Conservation (phyloP, 2,329 filamentous ascomycete genomes). For the Huntiella decipiens region DNA sequence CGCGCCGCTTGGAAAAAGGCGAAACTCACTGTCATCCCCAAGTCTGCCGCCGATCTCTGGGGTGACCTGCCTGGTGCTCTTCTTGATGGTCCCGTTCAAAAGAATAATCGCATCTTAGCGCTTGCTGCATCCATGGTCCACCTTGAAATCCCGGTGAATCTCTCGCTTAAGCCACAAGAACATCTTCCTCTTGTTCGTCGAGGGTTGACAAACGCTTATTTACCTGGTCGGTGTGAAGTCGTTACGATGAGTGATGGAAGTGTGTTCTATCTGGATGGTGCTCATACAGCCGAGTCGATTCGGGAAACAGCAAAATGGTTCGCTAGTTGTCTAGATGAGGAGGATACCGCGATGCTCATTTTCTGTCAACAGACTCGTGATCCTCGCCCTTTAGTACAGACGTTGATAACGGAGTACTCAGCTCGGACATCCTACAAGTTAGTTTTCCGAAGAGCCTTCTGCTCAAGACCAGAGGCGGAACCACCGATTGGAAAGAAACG, state of each 20-base stretch:
- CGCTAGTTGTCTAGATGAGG: constrained; percentile 24
- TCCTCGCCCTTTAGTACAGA: constrained; percentile 42
- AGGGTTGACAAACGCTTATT: constrained; percentile 46
- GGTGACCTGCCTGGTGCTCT: constrained; percentile 21
- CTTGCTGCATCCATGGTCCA: constrained; percentile 37
- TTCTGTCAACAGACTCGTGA: constrained; percentile 91
- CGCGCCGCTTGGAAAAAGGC: constrained; percentile 39
- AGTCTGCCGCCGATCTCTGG: constrained; percentile 22
- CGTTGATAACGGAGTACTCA: constrained; percentile 38
- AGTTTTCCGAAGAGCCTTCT: constrained; percentile 55
- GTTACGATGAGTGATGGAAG: constrained; percentile 28
- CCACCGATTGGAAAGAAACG: constrained; percentile 18
- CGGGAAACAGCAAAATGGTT: constrained; percentile 64
- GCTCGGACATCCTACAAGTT: constrained; percentile 19
- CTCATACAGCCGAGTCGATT: constrained; percentile 73
- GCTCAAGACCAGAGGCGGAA: constrained; percentile 48
- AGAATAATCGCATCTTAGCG: constrained; percentile 39
- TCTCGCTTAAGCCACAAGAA: neutral
- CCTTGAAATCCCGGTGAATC: constrained; percentile 20
- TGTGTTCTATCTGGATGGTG: constrained; percentile 71
- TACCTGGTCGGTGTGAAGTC: constrained; percentile 63
- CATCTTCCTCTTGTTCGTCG: constrained; percentile 29
- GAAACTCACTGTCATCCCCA: constrained; percentile 23
- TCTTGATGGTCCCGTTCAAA: constrained; percentile 34
- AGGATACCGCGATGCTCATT: constrained; percentile 37